Conservation (phyloP, 2,329 filamentous ascomycete genomes). For the Dissoconium aciculare region DNA sequence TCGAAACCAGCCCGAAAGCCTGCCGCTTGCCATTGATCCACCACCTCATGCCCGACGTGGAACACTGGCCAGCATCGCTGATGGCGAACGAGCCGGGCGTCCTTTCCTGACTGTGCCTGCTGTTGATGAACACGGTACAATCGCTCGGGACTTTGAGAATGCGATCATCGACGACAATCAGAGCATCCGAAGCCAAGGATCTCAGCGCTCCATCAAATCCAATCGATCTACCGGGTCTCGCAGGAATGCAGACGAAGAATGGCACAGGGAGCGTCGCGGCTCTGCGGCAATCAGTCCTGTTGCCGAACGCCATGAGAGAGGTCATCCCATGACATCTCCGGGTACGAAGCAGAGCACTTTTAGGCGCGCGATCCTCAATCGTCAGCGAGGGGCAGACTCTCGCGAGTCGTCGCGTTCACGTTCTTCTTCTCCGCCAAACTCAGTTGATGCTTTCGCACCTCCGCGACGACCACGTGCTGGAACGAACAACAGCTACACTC, state of each 20-base stretch:
- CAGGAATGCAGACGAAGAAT: conserved; percentile 19
- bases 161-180: conserved; percentile 70
- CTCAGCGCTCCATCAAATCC: conserved; percentile 31
- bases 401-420: conserved; percentile 37
- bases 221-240: conserved; percentile 30
- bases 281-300: too few relatives aligned
- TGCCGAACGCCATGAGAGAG: conserved; percentile 6
- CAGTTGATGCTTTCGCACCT: conserved; percentile 91
- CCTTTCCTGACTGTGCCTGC: conserved; percentile 31
- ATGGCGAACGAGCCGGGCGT: conserved; percentile 30
- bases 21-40: conserved; percentile 40
- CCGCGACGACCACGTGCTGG: conserved; percentile 66
- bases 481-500: conserved; percentile 45
- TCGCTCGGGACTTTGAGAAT: conserved; percentile 69
- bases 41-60: conserved; percentile 40
- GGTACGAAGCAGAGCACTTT: conserved; percentile 30
- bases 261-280: conserved; percentile 18
- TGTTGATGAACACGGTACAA: conserved; percentile 29
- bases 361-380: conserved; percentile 23
- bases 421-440: conserved; percentile 81
- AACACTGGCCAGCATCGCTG: conserved; percentile 53
- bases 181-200: conserved; percentile 26
- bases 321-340: conserved; percentile 22
- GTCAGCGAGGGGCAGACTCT: conserved; percentile 12
- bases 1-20: conserved; percentile 48